Base-by-base conservation (phyloP, 129 eudicot genomes). In the Tanacetum coccineum region DNA sequence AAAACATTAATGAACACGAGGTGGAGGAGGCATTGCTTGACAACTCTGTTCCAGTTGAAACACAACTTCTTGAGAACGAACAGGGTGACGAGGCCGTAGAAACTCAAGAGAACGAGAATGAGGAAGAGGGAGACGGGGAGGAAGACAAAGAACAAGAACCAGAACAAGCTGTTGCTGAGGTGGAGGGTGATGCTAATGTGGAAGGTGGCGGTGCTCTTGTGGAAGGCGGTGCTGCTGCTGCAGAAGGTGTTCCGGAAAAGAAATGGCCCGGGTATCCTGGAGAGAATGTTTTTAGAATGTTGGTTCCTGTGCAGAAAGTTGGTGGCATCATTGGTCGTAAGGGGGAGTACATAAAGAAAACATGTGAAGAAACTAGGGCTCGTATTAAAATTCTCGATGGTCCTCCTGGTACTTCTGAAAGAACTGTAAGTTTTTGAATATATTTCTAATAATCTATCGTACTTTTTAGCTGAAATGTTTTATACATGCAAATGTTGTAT, bases 241-340 rank as follows among this genome's bases (percentile, higher is more conserved):
- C 46, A n/a, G 79, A 67, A 75, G 64, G 64, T 50, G 64, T 39
- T 59, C 68, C 62, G 57, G 96, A 83, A 66, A 83, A 83, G 73
- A 93, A 80, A 68, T 93, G 98, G 98, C 98, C 98, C 9, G 98
- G 98, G 45, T 93, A 96, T 96, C 96, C 98, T 17, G 98, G 98
- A 68, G 98, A 93, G 76, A 93, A 81, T 63, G 98, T 93, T 39
- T 93, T 84, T 59, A 84, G 98, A 85, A 72, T 93, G 81, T 73
- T 93, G 77, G 87, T 93, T 4, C 96, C 98, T 74, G 95, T 63
- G 28, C 98, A 89, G 53, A 88, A 78, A 71, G 98, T 93, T 78
- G 98, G 98, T 67, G 82, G 95, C 66, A 86, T 93, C 49, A 93
- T 93, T 76, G 98, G 98, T 13, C 96, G 96, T 14, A 93, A 93